Conservation (phyloP, 2,329 filamentous ascomycete species). For the Teratosphaeria gauchensis region DNA sequence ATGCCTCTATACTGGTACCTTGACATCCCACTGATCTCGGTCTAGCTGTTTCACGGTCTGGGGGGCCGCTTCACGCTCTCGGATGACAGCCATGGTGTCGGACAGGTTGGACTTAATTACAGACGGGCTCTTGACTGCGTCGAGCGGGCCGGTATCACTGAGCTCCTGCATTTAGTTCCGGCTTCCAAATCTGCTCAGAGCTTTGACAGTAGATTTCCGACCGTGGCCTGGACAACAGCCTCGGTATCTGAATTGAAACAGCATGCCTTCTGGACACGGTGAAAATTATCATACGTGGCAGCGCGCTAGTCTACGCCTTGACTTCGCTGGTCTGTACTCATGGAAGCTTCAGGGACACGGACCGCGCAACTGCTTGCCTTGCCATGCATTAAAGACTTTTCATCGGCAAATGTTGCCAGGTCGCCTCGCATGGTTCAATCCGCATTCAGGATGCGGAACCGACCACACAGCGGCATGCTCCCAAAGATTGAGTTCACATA, state of each 20-base stretch:
- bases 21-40: slow-evolving; percentile 9
- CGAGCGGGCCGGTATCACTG: slow-evolving; percentile 52
- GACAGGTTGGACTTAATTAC: slow-evolving; percentile 83
- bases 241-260: slow-evolving; percentile 10
- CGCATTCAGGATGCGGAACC: neutral
- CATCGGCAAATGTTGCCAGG: neutral
- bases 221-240: slow-evolving; percentile 15
- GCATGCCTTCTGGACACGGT: slow-evolving; percentile 15
- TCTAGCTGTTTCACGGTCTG: slow-evolving; percentile 4
- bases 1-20: neutral
- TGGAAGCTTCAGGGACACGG: neutral
- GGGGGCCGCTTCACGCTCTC: slow-evolving; percentile 81
- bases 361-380: neutral
- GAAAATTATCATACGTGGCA: neutral
- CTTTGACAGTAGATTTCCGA: slow-evolving; percentile 26
- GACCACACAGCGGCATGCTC: neutral
- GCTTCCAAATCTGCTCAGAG: slow-evolving; percentile 14
- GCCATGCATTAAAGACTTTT: neutral
- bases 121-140: slow-evolving; percentile 59
- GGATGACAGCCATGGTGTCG: slow-evolving; percentile 86
- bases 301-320: neutral
- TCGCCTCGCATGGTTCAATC: neutral
- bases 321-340: neutral
- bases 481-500: neutral
- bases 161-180: slow-evolving; percentile 39